Percentiles rank a stretch among this genome's conserved stretches.
Evolutionary conservation across 2,329 filamentous ascomycete genomes (phyloP).

Genomic region (Fusarium sp.): DNA sequence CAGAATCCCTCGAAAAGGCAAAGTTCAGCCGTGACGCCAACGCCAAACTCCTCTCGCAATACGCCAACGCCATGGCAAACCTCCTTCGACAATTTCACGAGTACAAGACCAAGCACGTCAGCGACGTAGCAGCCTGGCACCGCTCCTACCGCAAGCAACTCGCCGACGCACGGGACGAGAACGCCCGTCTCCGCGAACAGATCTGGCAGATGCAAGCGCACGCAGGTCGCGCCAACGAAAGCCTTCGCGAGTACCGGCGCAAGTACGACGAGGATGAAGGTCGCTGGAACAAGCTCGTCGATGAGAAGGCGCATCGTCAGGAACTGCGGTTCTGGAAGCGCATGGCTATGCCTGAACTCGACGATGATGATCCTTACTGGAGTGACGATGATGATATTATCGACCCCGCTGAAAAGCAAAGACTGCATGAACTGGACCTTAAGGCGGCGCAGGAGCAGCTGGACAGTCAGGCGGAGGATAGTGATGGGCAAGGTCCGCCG

Average conservation of each 20-base stretch:
- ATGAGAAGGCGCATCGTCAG: constrained; percentile 65
- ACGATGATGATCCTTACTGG: constrained; percentile 70
- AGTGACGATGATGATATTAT: constrained; percentile 75
- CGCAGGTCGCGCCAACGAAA: constrained; percentile 68
- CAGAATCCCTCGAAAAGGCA: constrained; percentile 71
- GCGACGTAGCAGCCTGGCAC: constrained; percentile 73
- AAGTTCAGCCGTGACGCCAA: constrained; percentile 71
- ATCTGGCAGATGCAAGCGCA: constrained; percentile 75
- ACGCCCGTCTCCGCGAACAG: constrained; percentile 71
- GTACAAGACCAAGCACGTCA: constrained; percentile 72
- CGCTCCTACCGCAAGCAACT: constrained; percentile 74
- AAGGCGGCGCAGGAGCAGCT: constrained; percentile 57
- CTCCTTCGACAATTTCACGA: constrained; percentile 74
- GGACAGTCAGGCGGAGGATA: constrained; percentile 50
- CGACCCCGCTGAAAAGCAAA: constrained; percentile 69
- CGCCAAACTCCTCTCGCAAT: constrained; percentile 67
- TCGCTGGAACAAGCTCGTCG: constrained; percentile 65
- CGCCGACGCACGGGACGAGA: constrained; percentile 73
- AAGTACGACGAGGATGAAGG: constrained; percentile 67
- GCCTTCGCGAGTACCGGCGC: constrained; percentile 67
- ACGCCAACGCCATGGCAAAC: constrained; percentile 66
- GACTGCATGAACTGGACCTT: constrained; percentile 62
- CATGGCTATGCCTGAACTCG: constrained; percentile 71
- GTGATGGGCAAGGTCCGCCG: constrained; percentile 47
- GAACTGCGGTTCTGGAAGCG: constrained; percentile 75